Evolutionary conservation across 148 eudicot genomes (phyloP).

Genomic region (Polygonum aviculare): DNA sequence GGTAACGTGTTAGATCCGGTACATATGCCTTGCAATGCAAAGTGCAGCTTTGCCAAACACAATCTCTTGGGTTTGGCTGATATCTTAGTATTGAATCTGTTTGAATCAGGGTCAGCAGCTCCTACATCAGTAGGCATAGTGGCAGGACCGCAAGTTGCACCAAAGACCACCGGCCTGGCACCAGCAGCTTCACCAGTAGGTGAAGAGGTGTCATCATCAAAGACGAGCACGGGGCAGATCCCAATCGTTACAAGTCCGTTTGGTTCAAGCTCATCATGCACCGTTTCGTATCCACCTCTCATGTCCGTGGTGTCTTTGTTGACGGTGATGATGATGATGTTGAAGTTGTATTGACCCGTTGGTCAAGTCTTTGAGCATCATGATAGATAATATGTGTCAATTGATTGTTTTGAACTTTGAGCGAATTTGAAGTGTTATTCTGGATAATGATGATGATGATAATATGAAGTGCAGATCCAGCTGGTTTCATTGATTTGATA

Average conservation of each 20-base stretch:
- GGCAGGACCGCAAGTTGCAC: background rate
- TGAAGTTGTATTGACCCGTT: background rate
- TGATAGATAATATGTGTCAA: background rate
- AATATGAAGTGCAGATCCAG: no score
- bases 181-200: background rate
- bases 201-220: background rate
- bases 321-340: background rate
- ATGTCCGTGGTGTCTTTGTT: background rate
- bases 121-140: background rate
- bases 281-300: background rate
- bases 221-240: background rate
- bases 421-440: background rate
- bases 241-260: background rate
- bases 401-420: background rate
- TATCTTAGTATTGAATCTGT: background rate
- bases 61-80: background rate
- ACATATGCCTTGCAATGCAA: background rate
- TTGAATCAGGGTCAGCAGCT: background rate
- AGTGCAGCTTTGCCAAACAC: background rate
- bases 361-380: background rate
- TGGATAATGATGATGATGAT: background rate
- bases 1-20: no score
- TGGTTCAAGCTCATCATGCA: constrained; percentile 1
- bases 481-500: no score
- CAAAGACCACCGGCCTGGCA: background rate